These are phyloP conservation scores for Herpetomonas muscarum DNA, from an alignment of 208 protist genomes.

Conservation along the genomic window DNA sequence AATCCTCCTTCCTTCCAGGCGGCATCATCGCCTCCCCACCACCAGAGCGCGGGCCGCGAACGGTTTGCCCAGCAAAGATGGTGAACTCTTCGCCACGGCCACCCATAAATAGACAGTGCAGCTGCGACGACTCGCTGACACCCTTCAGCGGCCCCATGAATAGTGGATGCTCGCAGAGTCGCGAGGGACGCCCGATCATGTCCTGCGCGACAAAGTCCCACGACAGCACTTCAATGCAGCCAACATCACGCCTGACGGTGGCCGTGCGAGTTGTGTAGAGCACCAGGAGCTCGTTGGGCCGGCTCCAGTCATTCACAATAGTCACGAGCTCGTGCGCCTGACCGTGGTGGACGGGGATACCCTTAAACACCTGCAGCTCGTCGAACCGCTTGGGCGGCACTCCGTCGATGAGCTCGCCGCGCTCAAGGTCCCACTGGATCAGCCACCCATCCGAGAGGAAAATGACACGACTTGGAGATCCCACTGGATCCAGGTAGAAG, in stretches of 20 bases:
- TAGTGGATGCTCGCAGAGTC: slow-evolving; percentile 2
- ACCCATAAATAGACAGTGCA: slow-evolving; percentile 20
- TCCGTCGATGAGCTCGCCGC: slow-evolving; percentile 6
- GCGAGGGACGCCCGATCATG: not conserved
- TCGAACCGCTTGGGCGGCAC: slow-evolving; percentile 9
- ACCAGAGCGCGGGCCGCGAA: too few species aligned
- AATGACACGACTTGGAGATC: slow-evolving; percentile 26
- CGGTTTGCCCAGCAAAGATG: slow-evolving; percentile 1
- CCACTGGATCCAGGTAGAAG: slow-evolving; percentile 47
- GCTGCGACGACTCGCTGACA: slow-evolving; percentile 13
- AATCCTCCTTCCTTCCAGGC: not conserved
- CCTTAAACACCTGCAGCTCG: slow-evolving; percentile 21
- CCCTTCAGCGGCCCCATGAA: slow-evolving; percentile 17
- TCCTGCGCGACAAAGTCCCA: not conserved
- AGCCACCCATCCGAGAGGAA: slow-evolving; percentile 38
- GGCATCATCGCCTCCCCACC: not conserved
- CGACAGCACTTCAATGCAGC: slow-evolving; percentile 5
- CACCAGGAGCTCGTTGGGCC: slow-evolving; percentile 24
- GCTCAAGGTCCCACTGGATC: slow-evolving; percentile 54
- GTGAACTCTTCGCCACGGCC: slow-evolving; percentile 14
- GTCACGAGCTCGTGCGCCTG: slow-evolving; percentile 20
- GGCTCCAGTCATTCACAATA: slow-evolving; percentile 40
- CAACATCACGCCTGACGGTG: slow-evolving; percentile 7
- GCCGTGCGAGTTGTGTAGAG: slow-evolving; percentile 4
- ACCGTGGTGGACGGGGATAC: slow-evolving; percentile 33